Conservation (phyloP, 108 stramenopile genomes). For the Discostella stelligeroides region DNA sequence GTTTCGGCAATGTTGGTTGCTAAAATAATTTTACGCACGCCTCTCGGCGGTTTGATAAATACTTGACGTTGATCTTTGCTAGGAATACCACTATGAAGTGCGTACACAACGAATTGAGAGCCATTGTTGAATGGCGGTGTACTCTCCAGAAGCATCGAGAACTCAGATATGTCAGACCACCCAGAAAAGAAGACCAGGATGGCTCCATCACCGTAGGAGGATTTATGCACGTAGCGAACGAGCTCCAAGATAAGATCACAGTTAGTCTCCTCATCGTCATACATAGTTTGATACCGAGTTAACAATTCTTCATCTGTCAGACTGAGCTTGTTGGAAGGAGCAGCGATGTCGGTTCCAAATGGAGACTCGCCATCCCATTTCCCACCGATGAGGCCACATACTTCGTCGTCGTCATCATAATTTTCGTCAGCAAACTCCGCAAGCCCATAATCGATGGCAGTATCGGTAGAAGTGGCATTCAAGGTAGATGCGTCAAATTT, state of each 20-base stretch:
- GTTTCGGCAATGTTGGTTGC: constrained; percentile 96
- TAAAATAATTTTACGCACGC: constrained; percentile 81
- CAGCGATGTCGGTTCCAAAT: constrained; percentile 42
- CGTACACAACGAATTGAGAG: constrained; percentile 57
- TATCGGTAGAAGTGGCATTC: constrained; percentile 6
- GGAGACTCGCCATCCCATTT: constrained; percentile 75
- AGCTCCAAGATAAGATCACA: constrained; percentile 59
- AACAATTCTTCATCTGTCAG: constrained; percentile 62
- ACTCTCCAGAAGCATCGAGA: constrained; percentile 56
- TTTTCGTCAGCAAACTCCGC: constrained; percentile 48
- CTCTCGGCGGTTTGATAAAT: constrained; percentile 61
- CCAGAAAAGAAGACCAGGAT: constrained; percentile 94
- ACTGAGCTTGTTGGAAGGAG: constrained; percentile 42
- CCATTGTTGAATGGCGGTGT: constrained; percentile 65
- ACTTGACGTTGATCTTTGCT: constrained; percentile 78
- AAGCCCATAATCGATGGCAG: constrained; percentile 32
- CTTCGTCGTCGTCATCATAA: constrained; percentile 51
- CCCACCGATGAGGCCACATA: constrained; percentile 20
- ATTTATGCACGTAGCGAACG: constrained; percentile 58
- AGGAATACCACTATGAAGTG: constrained; percentile 88
- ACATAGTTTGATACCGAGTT: constrained; percentile 61
- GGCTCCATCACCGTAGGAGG: constrained; percentile 75
- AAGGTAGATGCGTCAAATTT: constrained; percentile 14
- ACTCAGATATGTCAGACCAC: constrained; percentile 88
- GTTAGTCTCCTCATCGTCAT: constrained; percentile 76